A percentile compares a stretch with the other conserved stretches of the same genome.
phyloP scores from a whole-genome alignment of 352 stramenopile species.

The Pythium scleroteichum region DNA sequence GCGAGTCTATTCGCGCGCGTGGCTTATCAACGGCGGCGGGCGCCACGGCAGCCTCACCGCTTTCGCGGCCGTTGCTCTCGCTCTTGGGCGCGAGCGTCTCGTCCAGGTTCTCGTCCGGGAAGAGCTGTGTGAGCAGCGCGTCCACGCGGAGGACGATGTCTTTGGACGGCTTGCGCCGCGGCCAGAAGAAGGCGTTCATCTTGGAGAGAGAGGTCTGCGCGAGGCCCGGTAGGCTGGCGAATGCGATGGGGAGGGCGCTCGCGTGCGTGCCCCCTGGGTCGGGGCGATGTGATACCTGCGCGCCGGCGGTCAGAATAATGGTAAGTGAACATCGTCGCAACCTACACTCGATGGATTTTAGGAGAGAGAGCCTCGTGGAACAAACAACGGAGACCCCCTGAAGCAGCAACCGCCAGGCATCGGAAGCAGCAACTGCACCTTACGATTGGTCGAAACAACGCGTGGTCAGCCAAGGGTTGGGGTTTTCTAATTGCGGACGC shows the following conservation, averaged over 20 bases:
- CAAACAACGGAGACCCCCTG: constrained; percentile 10
- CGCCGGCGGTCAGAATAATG: background rate
- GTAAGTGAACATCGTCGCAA: constrained; percentile 13
- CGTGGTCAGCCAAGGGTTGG: background rate
- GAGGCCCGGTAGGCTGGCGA: background rate
- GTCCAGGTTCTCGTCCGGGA: constrained; percentile 62
- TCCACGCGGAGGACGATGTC: constrained; percentile 77
- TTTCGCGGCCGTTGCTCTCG: constrained; percentile 24
- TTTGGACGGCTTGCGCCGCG: constrained; percentile 63
- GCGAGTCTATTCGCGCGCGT: constrained; percentile 33
- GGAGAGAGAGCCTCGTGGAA: too few relatives aligned
- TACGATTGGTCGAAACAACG: constrained; percentile 24
- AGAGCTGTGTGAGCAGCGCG: constrained; percentile 52
- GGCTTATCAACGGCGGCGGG: constrained; percentile 13
- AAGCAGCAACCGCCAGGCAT: constrained; percentile 13
- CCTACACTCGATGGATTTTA: constrained; percentile 5
- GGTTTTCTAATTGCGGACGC: too few relatives aligned
- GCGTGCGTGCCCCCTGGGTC: constrained; percentile 1
- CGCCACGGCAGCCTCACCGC: constrained; percentile 15
- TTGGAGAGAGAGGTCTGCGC: background rate
- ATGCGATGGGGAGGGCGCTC: background rate
- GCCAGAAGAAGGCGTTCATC: constrained; percentile 86
- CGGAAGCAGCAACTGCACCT: constrained; percentile 8
- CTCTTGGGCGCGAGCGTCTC: constrained; percentile 47
- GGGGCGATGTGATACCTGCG: constrained; percentile 10